Evolutionary conservation across 306 rosid genomes (phyloP), one percentile per base, ranked within the genome.

Genomic region (Vigna angularis): DNA sequence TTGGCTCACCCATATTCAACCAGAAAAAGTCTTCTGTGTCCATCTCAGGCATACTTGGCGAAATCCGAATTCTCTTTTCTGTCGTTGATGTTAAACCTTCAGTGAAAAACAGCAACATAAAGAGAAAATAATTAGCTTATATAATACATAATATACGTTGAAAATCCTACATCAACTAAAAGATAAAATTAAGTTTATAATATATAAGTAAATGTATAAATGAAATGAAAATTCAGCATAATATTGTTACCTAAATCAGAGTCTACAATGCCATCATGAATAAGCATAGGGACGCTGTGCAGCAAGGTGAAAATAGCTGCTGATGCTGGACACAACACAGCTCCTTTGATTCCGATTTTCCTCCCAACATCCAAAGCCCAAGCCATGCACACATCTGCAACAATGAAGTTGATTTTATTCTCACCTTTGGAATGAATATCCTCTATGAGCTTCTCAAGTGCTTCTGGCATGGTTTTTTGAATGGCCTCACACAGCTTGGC

Each of bases 361-460:
- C 1, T 9, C 1, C 79, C 79, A 77, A 82, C 82, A 12, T 72
- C 48, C 24, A 77, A 11, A 0, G 66, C 51, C 82, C 85, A 77
- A 16, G 48, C 82, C 79, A 77, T 71, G 20, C 1, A 1, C 26
- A 55, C 20, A 81, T 81, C 76, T n/a, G 32, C 81, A 11, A 74
- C 66, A 24, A 81, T 74, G 45, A 67, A 68, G 5, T 4, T 58
- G 1, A 81, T 74, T 67, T 1, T 67, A 6, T 22, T 3, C 3
- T 58, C 59, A 56, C 51, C 74, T 4, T 47, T 56, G 75, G 45
- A 32, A 44, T 49, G 42, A 51, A 75, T 36, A 14, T 73, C 79
- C 32, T 36, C 48, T 72, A 86, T 76, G 22, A 88, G 78, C 78
- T 84, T 82, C 84, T 86, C 90, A 72, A 88, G 71, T 11, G 76